Conservation (phyloP, 306 rosid species). For the Rubus idaeus region DNA sequence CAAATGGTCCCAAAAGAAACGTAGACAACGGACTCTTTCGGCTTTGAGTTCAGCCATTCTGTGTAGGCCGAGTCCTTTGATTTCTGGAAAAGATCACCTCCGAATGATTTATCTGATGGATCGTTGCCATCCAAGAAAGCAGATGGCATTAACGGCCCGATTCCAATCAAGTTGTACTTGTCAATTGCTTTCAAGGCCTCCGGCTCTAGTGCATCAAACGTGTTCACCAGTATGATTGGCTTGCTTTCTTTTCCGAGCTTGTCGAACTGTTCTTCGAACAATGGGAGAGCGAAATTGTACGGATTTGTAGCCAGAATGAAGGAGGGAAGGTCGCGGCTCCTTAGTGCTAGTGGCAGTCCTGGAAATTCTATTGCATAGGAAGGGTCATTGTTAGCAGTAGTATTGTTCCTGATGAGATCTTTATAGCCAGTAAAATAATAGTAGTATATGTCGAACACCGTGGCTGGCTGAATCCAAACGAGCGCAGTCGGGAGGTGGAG, state of each 20-base stretch:
- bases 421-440: conserved; percentile 34
- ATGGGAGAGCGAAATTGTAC: background rate
- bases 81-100: conserved; percentile 5
- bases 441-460: conserved; percentile 29
- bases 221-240: conserved; percentile 26
- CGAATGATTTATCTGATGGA: background rate
- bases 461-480: conserved; percentile 43
- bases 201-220: conserved; percentile 26
- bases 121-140: conserved; percentile 10
- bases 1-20: conserved; percentile 32
- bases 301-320: conserved; percentile 12
- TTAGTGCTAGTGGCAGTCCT: conserved; percentile 19
- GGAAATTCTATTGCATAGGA: conserved; percentile 11
- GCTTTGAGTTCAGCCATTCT: conserved; percentile 29
- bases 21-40: conserved; percentile 16
- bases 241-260: background rate
- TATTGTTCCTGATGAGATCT: background rate
- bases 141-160: background rate
- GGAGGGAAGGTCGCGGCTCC: conserved; percentile 31
- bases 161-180: background rate
- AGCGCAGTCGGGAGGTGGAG: conserved; percentile 29
- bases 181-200: conserved; percentile 30
- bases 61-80: conserved; percentile 4
- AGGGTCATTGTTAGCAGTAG: background rate
- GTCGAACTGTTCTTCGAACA: conserved; percentile 14